A percentile compares a stretch with the other conserved stretches of the same genome.
These are phyloP conservation scores for Rhodotorula toruloides DNA, from an alignment of 768 basidiomycete species.

Conservation along the genomic window DNA sequence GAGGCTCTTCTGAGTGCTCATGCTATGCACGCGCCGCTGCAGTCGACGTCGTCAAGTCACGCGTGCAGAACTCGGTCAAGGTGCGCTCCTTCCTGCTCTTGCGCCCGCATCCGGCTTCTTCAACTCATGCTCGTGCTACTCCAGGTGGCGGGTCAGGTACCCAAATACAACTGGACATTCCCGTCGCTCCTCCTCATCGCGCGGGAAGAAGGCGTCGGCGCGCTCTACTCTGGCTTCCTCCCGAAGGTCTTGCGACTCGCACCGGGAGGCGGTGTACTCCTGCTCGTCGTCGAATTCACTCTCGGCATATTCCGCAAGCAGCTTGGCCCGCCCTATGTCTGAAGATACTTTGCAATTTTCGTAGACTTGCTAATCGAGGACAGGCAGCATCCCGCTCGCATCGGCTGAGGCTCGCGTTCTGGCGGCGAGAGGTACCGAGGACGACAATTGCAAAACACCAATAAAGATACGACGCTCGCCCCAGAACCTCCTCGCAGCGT, in stretches of 20 bases:
- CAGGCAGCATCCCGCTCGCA: too few relatives aligned
- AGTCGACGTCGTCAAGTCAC: slow-evolving; percentile 86
- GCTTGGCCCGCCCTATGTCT: slow-evolving; percentile 57
- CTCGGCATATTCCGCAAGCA: slow-evolving; percentile 69
- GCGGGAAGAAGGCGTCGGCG: slow-evolving; percentile 76
- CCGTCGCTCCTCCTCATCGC: slow-evolving; percentile 75
- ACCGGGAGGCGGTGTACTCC: slow-evolving; percentile 87
- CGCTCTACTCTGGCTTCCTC: slow-evolving; percentile 89
- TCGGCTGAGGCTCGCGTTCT: too few relatives aligned
- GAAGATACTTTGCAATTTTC: too few relatives aligned
- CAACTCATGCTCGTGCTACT: slow-evolving; percentile 32
- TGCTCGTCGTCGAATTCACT: slow-evolving; percentile 88
- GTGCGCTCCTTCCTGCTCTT: slow-evolving; percentile 11
- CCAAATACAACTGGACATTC: slow-evolving; percentile 94
- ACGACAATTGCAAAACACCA: too few relatives aligned
- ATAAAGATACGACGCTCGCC: too few relatives aligned
- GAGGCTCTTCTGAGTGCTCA: neutral
- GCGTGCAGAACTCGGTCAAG: slow-evolving; percentile 62
- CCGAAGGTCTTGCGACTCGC: slow-evolving; percentile 93
- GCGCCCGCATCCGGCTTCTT: neutral
- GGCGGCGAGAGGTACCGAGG: too few relatives aligned
- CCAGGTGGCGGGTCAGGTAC: slow-evolving; percentile 62
- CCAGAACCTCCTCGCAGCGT: too few relatives aligned
- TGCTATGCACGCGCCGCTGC: neutral
- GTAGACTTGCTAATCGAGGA: neutral